Evolutionary conservation across 345 rosid genomes (phyloP).

Genomic region (Eucalyptus sp.): DNA sequence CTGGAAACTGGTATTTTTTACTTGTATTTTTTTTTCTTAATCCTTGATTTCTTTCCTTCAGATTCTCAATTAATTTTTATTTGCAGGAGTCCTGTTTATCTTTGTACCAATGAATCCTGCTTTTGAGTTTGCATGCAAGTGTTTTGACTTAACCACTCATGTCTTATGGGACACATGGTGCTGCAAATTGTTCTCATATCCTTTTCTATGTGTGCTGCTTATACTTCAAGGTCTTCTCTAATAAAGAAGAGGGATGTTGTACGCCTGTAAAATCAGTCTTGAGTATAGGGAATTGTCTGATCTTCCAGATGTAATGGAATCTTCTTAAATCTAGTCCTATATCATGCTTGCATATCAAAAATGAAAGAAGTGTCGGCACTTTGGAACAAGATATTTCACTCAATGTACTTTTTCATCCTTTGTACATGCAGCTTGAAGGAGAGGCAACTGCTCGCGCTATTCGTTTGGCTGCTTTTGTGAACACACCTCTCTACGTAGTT

Average conservation of each 20-base stretch:
- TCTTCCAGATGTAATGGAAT: neutral
- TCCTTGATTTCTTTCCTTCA: neutral
- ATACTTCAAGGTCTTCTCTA: neutral
- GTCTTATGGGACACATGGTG: neutral
- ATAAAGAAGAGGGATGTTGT: neutral
- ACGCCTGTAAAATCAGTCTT: neutral
- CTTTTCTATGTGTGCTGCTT: neutral
- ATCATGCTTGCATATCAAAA: neutral
- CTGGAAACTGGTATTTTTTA: neutral
- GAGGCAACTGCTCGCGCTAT: slow-evolving; percentile 97
- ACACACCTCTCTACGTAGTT: slow-evolving; percentile 92
- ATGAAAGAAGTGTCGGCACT: neutral
- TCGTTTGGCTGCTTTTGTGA: slow-evolving; percentile 79
- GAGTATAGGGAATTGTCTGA: neutral
- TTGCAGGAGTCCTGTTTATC: neutral
- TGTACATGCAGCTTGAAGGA: slow-evolving; percentile 63
- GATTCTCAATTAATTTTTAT: neutral
- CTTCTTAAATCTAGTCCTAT: neutral
- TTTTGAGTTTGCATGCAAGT: neutral
- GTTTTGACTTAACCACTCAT: neutral
- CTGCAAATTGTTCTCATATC: neutral
- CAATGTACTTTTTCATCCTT: neutral
- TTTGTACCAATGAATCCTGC: neutral
- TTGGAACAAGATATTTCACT: neutral
- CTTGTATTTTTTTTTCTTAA: neutral